Conservation (phyloP, 23 red algal species). For the Pyropia haitanensis region DNA sequence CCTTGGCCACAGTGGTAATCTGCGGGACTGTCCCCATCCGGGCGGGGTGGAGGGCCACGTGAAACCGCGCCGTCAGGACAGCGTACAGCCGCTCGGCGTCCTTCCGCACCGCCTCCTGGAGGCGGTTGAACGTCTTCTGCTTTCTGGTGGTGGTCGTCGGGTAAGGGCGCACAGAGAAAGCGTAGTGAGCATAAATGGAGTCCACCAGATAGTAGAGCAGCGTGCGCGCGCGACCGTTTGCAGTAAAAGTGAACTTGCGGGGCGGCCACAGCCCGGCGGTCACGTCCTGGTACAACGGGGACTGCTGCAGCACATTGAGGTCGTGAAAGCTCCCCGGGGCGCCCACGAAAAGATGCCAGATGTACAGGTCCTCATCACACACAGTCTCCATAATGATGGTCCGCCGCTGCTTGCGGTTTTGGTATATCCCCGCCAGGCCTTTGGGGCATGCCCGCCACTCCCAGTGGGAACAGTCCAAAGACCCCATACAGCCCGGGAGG, state of each 20-base stretch:
- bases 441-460: slow-evolving; percentile 18
- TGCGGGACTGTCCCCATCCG: too few species aligned
- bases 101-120: slow-evolving; percentile 8
- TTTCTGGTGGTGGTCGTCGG: neutral
- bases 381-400: slow-evolving; percentile 19
- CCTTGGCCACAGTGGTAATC: too few species aligned
- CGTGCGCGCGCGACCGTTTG: neutral
- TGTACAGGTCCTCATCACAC: slow-evolving; percentile 24
- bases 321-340: slow-evolving; percentile 12
- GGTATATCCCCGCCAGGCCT: slow-evolving; percentile 8
- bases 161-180: neutral
- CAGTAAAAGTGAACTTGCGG: neutral
- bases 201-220: slow-evolving; percentile 3
- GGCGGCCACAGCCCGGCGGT: neutral
- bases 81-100: slow-evolving; percentile 1
- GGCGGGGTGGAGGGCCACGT: neutral
- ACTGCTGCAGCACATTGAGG: slow-evolving; percentile 13
- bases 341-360: slow-evolving; percentile 24
- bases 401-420: slow-evolving; percentile 8
- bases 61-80: neutral
- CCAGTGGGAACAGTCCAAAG: slow-evolving; percentile 20
- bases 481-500: slow-evolving; percentile 14
- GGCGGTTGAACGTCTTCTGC: neutral
- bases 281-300: neutral
- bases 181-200: slow-evolving; percentile 3